Evolutionary conservation across 805 yeast genomes (phyloP).

Genomic region (Brettanomyces sp.): DNA sequence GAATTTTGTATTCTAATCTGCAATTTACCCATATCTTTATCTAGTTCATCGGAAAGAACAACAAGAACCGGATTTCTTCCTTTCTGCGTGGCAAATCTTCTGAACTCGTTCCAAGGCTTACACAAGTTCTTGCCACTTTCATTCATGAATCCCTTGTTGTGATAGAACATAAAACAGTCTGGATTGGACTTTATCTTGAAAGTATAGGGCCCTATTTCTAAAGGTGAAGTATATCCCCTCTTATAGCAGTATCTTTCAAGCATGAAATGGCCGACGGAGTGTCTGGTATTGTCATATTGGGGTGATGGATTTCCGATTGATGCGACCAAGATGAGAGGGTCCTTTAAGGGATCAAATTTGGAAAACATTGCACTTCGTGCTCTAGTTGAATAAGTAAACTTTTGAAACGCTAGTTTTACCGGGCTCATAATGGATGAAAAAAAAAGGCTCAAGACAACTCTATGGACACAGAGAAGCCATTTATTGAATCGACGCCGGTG

Average conservation of each 20-base stretch:
- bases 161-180: conserved; percentile 11
- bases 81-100: conserved; percentile 12
- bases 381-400: not conserved
- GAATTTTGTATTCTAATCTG: conserved; percentile 52
- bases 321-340: conserved; percentile 27
- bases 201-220: conserved; percentile 15
- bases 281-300: conserved; percentile 53
- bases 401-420: too few species aligned
- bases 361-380: conserved; percentile 3
- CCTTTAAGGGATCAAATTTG: conserved; percentile 7
- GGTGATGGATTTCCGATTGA: conserved; percentile 77
- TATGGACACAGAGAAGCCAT: too few species aligned
- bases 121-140: conserved; percentile 39
- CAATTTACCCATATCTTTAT: conserved; percentile 53
- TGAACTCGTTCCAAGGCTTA: conserved; percentile 33
- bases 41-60: conserved; percentile 74
- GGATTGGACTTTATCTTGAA: conserved; percentile 12
- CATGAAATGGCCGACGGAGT: conserved; percentile 65
- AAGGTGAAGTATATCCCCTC: conserved; percentile 11
- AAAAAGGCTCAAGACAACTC: too few species aligned
- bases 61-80: conserved; percentile 34
- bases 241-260: conserved; percentile 25
- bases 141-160: conserved; percentile 49
- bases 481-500: too few species aligned
- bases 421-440: too few species aligned